phyloP scores from a whole-genome alignment of 2,329 filamentous ascomycete genomes.

The Microsporum canis region DNA sequence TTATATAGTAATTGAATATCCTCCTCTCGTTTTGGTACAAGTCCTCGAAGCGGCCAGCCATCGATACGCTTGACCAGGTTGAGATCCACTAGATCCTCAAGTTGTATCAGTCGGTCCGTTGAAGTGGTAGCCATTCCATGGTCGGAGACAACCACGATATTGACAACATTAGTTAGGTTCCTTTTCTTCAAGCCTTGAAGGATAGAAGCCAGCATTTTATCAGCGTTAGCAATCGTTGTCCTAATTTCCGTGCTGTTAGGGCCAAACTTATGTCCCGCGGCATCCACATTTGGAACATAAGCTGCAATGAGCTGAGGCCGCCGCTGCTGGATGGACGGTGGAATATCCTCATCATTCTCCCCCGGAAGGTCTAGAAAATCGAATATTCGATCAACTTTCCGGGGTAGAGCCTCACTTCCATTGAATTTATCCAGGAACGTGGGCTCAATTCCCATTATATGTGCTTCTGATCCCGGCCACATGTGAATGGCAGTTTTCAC shows the following conservation, averaged over 20 bases:
- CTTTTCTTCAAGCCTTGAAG: slow-evolving; percentile 65
- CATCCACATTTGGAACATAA: slow-evolving; percentile 88
- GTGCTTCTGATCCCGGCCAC: slow-evolving; percentile 95
- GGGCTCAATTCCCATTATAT: slow-evolving; percentile 63
- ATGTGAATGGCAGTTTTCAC: slow-evolving; percentile 80
- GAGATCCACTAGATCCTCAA: slow-evolving; percentile 78
- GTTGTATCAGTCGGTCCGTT: slow-evolving; percentile 64
- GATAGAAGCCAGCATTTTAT: slow-evolving; percentile 67
- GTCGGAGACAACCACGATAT: slow-evolving; percentile 91
- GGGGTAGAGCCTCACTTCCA: slow-evolving; percentile 57
- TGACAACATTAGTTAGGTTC: slow-evolving; percentile 81
- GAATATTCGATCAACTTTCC: slow-evolving; percentile 69
- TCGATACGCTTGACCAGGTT: slow-evolving; percentile 70
- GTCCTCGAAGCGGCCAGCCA: slow-evolving; percentile 85
- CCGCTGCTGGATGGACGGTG: slow-evolving; percentile 40
- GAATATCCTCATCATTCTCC: slow-evolving; percentile 38
- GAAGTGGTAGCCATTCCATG: slow-evolving; percentile 97
- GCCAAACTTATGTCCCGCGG: slow-evolving; percentile 74
- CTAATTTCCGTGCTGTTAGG: slow-evolving; percentile 91
- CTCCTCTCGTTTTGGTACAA: slow-evolving; percentile 61
- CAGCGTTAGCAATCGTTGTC: slow-evolving; percentile 64
- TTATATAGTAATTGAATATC: slow-evolving; percentile 60
- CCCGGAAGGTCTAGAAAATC: slow-evolving; percentile 77
- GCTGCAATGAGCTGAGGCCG: slow-evolving; percentile 86
- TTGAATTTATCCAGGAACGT: slow-evolving; percentile 79